Evolutionary conservation across 345 rosid genomes (phyloP).

Genomic region (Cardamine occulta): DNA sequence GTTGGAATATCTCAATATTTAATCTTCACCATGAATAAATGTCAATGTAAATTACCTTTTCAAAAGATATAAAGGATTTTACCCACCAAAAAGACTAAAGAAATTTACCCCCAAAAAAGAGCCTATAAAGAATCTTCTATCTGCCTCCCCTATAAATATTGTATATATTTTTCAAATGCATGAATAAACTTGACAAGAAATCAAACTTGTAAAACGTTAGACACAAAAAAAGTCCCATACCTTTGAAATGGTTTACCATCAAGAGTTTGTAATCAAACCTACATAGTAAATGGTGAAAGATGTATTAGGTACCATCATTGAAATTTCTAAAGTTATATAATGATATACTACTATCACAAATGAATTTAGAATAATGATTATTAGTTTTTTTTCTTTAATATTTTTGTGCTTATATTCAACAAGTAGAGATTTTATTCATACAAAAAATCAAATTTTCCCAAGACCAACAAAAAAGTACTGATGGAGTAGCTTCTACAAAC

Average conservation of each 20-base stretch:
- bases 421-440: slow-evolving; percentile 7
- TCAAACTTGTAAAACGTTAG: slow-evolving; percentile 6
- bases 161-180: neutral
- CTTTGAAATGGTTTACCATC: neutral
- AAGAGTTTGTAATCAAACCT: slow-evolving; percentile 10
- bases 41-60: slow-evolving; percentile 35
- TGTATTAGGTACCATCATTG: neutral
- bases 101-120: neutral
- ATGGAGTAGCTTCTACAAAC: slow-evolving; percentile 32
- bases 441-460: slow-evolving; percentile 11
- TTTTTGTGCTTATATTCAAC: slow-evolving; percentile 15
- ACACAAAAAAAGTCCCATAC: neutral
- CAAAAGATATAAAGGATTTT: slow-evolving; percentile 16
- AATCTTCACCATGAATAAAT: slow-evolving; percentile 10
- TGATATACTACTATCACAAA: neutral
- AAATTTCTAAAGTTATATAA: neutral
- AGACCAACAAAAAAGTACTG: neutral
- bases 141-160: neutral
- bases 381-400: neutral
- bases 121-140: slow-evolving; percentile 14
- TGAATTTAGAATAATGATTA: slow-evolving; percentile 7
- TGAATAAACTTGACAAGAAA: slow-evolving; percentile 21
- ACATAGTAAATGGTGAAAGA: neutral
- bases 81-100: no score
- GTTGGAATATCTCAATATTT: slow-evolving; percentile 23